Conservation (phyloP, 306 rosid species). For the Luffa acutangula region DNA sequence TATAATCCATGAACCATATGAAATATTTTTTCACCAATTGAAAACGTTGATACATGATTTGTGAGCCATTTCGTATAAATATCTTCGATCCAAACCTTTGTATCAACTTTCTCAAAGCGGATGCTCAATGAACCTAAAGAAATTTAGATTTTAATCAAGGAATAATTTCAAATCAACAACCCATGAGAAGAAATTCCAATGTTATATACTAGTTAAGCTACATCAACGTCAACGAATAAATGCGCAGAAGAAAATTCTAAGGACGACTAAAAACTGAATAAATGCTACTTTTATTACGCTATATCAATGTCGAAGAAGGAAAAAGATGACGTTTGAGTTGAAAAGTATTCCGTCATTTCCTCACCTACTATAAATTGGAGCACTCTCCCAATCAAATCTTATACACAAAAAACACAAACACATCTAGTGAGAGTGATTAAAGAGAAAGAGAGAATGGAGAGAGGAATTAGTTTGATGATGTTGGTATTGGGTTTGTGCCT, state of each 20-base stretch:
- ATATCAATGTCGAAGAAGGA: background rate
- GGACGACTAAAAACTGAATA: background rate
- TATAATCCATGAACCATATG: too few species aligned
- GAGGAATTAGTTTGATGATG: background rate
- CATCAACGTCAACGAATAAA: background rate
- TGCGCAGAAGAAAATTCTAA: background rate
- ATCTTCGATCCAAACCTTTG: too few species aligned
- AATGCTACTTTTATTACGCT: background rate
- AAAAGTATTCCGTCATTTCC: background rate
- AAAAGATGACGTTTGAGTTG: background rate
- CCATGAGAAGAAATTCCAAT: too few species aligned
- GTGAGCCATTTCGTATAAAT: too few species aligned
- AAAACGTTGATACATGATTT: too few species aligned
- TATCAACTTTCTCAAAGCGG: too few species aligned
- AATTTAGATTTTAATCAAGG: too few species aligned
- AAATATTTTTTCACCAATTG: too few species aligned
- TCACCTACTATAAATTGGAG: background rate
- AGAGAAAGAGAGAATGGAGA: background rate
- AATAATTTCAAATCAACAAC: too few species aligned
- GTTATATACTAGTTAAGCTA: background rate
- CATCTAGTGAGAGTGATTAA: background rate
- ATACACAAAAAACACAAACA: background rate
- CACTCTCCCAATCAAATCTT: background rate
- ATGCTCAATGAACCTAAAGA: too few species aligned
- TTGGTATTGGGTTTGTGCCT: background rate